These are phyloP conservation scores for Sporothrix protearum DNA, from an alignment of 2,329 filamentous ascomycete species.

Conservation along the genomic window DNA sequence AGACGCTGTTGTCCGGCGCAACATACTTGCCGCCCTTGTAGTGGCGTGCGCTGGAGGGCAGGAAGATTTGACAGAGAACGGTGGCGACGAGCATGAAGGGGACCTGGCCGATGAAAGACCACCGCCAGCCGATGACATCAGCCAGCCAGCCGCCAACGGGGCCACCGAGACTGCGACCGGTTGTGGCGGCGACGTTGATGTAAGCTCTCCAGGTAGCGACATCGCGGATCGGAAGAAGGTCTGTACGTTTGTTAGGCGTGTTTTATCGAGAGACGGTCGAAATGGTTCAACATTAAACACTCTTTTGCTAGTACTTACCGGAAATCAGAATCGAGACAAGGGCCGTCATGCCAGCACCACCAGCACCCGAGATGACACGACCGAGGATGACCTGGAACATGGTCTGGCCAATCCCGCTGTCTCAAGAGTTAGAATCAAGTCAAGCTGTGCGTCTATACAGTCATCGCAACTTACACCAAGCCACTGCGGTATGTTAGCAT, in stretches of 20 bases:
- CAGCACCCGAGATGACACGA: constrained; percentile 50
- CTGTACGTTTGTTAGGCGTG: constrained; percentile 30
- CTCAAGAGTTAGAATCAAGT: neutral
- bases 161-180: constrained; percentile 50
- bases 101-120: constrained; percentile 58
- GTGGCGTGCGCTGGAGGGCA: constrained; percentile 35
- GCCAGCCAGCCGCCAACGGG: constrained; percentile 59
- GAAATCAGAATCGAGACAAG: constrained; percentile 52
- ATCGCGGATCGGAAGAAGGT: constrained; percentile 51
- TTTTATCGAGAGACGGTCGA: too few relatives aligned
- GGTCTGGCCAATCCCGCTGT: constrained; percentile 43
- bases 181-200: constrained; percentile 50
- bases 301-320: constrained; percentile 35
- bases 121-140: constrained; percentile 63
- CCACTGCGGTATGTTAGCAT: constrained; percentile 28
- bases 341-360: constrained; percentile 49
- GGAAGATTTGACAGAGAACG: constrained; percentile 36
- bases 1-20: constrained; percentile 26
- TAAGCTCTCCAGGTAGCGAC: constrained; percentile 54
- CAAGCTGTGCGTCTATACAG: neutral
- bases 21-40: constrained; percentile 26
- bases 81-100: constrained; percentile 53
- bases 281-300: neutral
- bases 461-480: constrained; percentile 34
- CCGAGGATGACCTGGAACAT: constrained; percentile 51